Evolutionary conservation across 345 rosid species (phyloP), one percentile per base, ranked within the genome.

Genomic region (Rhizophora mangle): DNA sequence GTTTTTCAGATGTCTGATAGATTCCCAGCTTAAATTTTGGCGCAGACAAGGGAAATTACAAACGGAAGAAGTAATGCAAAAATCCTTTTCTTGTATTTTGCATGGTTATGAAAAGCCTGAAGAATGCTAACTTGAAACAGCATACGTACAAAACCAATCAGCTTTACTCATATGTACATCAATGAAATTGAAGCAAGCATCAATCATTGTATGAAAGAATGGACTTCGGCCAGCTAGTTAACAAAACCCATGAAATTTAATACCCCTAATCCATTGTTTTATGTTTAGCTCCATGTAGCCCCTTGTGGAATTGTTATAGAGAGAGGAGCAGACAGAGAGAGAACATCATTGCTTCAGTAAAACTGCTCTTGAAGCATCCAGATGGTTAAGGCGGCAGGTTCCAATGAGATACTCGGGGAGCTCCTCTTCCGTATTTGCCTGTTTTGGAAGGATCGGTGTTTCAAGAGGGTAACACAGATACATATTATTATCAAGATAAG

Each of bases 331-430:
- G 18, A 47, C n/a, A 7, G 4, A 49, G 55, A 69, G 4, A n/a
- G 13, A 51, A 11, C 10, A 68, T 75, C 82, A 83, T 64, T 75
- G 72, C 65, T 68, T 83, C 78, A 88, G 61, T 15, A 81, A 21
- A 56, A 89, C 76, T 20, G 98, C 82, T 76, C 82, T 91, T 2
- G 90, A 64, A 1, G 89, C 93, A 64, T 91, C 98, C 63, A 93
- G 79, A 79, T 91, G 94, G 84, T 89, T 93, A 54, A 93, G 78
- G 53, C 96, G 85, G 75, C 98, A 93, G 0, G 98, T 89, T 60
- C 98, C 97, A 2, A 93, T 86, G 70, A 91, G 97, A 73, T 79
- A 85, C 71, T 93, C 98, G 4, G 98, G 98, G 43, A 93, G 94
- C 80, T 93, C 98, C 75, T 89, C 98, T 58, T 80, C 87, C 5